phyloP scores from a whole-genome alignment of 257 asterid genomes.

The Hygrophila difformis region DNA sequence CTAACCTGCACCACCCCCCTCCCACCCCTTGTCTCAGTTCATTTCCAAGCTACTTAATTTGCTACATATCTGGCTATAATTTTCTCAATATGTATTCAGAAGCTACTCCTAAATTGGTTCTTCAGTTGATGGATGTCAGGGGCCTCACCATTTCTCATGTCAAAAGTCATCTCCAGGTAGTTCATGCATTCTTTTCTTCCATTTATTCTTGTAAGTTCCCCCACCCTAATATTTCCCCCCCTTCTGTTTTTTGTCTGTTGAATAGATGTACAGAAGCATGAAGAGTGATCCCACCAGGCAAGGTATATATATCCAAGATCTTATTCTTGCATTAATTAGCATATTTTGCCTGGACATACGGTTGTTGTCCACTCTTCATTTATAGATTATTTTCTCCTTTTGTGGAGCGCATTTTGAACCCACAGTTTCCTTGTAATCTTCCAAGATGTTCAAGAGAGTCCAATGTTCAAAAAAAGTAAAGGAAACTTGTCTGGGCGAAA shows the following conservation, averaged over 20 bases:
- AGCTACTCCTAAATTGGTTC: constrained; percentile 83
- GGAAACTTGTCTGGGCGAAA: no score
- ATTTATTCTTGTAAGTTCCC: no score
- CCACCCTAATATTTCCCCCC: no score
- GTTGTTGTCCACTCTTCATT: constrained; percentile 23
- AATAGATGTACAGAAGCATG: constrained; percentile 87
- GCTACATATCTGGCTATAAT: no score
- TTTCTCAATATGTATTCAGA: constrained; percentile 22
- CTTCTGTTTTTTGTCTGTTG: not conserved
- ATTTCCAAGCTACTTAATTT: no score
- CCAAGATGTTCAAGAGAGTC: no score
- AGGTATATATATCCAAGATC: constrained; percentile 21
- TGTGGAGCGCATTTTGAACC: not conserved
- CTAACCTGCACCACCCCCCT: no score
- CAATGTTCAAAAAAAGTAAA: no score
- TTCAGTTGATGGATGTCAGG: constrained; percentile 74
- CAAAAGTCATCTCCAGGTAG: constrained; percentile 83
- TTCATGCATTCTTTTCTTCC: not conserved
- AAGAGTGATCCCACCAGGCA: constrained; percentile 42
- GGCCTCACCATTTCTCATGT: constrained; percentile 93
- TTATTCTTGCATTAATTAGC: not conserved
- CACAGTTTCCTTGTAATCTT: no score
- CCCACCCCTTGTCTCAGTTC: not conserved
- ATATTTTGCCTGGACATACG: constrained; percentile 2
- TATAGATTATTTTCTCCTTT: constrained; percentile 28